phyloP scores from a whole-genome alignment of 768 basidiomycete genomes.

The Boletus eberwhitei region DNA sequence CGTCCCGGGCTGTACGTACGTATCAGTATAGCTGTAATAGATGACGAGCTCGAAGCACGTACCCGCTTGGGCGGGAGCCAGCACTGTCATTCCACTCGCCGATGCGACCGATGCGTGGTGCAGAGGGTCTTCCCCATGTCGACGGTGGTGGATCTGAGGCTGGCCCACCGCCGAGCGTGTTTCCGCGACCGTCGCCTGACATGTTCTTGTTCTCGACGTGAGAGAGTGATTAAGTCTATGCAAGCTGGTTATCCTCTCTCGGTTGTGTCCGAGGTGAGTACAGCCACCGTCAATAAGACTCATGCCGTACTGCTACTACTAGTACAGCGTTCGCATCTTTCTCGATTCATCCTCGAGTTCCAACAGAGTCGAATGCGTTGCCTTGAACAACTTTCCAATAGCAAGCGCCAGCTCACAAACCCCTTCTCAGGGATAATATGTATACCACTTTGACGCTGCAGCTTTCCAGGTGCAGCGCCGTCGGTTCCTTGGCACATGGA shows the following conservation, averaged over 20 bases:
- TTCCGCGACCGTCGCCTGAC: conserved; percentile 41
- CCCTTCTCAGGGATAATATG: neutral
- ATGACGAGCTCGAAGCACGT: neutral
- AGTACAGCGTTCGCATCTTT: neutral
- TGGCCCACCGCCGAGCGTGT: conserved; percentile 47
- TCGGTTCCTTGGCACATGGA: neutral
- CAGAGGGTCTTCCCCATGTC: conserved; percentile 40
- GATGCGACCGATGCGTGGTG: conserved; percentile 49
- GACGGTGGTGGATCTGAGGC: conserved; percentile 45
- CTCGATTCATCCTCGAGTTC: neutral
- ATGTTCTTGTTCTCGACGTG: conserved; percentile 21
- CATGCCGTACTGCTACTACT: too few species aligned
- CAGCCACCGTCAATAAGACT: neutral
- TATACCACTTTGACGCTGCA: neutral
- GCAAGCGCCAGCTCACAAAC: neutral
- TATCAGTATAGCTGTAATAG: neutral
- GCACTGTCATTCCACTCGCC: conserved; percentile 42
- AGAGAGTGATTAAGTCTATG: too few species aligned
- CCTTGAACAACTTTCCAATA: neutral
- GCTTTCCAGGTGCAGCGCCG: neutral
- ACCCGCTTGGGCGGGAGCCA: conserved; percentile 24
- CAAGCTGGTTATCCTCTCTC: neutral
- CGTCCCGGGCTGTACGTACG: conserved; percentile 21
- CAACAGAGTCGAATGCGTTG: neutral
- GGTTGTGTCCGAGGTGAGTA: neutral